Conservation (phyloP, 1,284 basidiomycete species). For the Cryptococcus neoformans region DNA sequence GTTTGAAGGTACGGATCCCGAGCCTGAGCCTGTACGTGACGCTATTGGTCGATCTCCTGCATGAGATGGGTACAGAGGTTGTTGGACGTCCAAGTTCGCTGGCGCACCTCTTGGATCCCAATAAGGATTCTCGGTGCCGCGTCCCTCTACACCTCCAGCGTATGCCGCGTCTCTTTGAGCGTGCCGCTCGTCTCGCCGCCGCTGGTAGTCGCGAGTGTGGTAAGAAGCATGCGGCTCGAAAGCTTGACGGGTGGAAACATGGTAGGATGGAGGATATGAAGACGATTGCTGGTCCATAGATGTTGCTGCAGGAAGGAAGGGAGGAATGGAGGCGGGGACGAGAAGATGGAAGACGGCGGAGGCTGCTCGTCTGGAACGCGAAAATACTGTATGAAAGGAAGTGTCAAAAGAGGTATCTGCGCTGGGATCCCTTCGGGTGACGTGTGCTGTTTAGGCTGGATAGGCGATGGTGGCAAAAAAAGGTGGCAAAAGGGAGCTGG, state of each 20-base stretch:
- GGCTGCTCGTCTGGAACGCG: too few relatives aligned
- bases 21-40: not conserved
- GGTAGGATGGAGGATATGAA: not conserved
- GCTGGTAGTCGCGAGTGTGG: slow-evolving; percentile 1
- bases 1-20: not conserved
- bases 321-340: too few relatives aligned
- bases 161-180: not conserved
- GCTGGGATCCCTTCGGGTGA: too few relatives aligned
- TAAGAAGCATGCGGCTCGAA: not conserved
- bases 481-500: too few relatives aligned
- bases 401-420: too few relatives aligned
- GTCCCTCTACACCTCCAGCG: not conserved
- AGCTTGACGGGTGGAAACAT: not conserved
- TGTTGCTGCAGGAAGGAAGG: too few relatives aligned
- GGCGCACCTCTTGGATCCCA: not conserved
- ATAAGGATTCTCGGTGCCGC: slow-evolving; percentile 9
- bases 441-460: too few relatives aligned
- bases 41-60: not conserved
- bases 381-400: too few relatives aligned
- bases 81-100: not conserved
- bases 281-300: not conserved
- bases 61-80: not conserved
- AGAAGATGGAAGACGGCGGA: too few relatives aligned
- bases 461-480: too few relatives aligned
- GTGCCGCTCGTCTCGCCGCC: slow-evolving; percentile 6